Evolutionary conservation across 495 filamentous ascomycete species (phyloP).

Genomic region (Trichoderma reesei): DNA sequence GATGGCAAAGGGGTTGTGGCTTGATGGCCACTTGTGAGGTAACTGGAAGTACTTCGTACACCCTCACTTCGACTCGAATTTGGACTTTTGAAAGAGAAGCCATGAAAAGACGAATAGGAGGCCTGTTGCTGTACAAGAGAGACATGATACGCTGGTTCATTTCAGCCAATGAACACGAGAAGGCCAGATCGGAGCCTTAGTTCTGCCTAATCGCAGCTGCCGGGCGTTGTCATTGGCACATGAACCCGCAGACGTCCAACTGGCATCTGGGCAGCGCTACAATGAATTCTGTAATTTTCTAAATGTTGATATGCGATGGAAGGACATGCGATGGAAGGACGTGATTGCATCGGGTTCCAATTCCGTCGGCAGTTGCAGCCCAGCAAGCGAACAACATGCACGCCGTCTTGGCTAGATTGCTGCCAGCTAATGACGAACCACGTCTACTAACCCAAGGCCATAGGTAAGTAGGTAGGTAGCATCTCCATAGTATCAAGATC

Average conservation of each 20-base stretch:
- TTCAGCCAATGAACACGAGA: background rate
- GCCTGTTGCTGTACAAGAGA: too few relatives aligned
- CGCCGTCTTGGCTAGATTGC: background rate
- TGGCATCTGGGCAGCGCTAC: background rate
- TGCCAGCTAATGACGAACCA: too few relatives aligned
- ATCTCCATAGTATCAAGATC: background rate
- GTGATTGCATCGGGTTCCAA: background rate
- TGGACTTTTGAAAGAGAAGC: background rate
- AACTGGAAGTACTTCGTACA: too few relatives aligned
- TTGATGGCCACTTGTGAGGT: background rate
- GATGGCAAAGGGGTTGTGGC: slow-evolving; percentile 1
- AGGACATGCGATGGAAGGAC: background rate
- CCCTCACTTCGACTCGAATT: background rate
- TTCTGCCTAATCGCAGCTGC: background rate
- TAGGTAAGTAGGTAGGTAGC: background rate
- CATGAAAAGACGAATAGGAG: background rate
- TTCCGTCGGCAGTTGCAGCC: background rate
- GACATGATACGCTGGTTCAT: too few relatives aligned
- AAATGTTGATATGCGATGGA: too few relatives aligned
- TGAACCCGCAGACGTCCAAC: background rate
- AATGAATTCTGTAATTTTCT: background rate
- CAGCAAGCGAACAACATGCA: background rate
- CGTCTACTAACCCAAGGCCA: too few relatives aligned
- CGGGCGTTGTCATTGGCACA: background rate
- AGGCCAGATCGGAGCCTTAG: background rate